A percentile compares a stretch with the other conserved stretches of the same genome.
Conservation (phyloP, 2,329 filamentous ascomycete species). For the Exophiala mesophila region DNA sequence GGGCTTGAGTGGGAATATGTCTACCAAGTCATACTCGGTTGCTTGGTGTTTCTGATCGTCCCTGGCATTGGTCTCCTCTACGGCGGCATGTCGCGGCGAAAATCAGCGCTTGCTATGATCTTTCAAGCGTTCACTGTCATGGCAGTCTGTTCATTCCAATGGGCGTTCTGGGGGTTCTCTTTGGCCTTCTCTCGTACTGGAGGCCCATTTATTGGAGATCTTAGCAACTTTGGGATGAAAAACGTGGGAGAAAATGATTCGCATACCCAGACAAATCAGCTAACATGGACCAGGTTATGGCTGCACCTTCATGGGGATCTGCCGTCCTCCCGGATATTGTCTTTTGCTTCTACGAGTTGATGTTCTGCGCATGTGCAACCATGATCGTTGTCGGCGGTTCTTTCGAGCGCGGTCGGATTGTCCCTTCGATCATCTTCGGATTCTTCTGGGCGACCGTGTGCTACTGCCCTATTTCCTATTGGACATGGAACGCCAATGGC, state of each 20-base stretch:
- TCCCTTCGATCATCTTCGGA: slow-evolving; percentile 63
- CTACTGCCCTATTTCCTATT: slow-evolving; percentile 66
- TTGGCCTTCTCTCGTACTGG: slow-evolving; percentile 58
- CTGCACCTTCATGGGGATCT: slow-evolving; percentile 56
- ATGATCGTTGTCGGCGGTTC: slow-evolving; percentile 62
- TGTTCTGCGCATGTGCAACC: slow-evolving; percentile 53
- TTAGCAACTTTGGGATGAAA: slow-evolving; percentile 58
- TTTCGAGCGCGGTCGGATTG: slow-evolving; percentile 59
- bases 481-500: slow-evolving; percentile 71
- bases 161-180: slow-evolving; percentile 63
- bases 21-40: slow-evolving; percentile 55
- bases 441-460: slow-evolving; percentile 68
- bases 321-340: slow-evolving; percentile 58
- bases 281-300: slow-evolving; percentile 31
- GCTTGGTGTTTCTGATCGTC: slow-evolving; percentile 63
- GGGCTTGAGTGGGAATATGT: slow-evolving; percentile 59
- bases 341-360: slow-evolving; percentile 61
- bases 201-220: slow-evolving; percentile 58
- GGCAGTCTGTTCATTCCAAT: slow-evolving; percentile 45
- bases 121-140: slow-evolving; percentile 59
- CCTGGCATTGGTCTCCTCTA: slow-evolving; percentile 63
- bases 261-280: slow-evolving; percentile 71
- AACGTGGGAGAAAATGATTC: slow-evolving; percentile 64
- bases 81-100: slow-evolving; percentile 58
- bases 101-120: slow-evolving; percentile 57